Evolutionary conservation across 2,329 filamentous ascomycete genomes (phyloP).

Genomic region (Neonectria sp.): DNA sequence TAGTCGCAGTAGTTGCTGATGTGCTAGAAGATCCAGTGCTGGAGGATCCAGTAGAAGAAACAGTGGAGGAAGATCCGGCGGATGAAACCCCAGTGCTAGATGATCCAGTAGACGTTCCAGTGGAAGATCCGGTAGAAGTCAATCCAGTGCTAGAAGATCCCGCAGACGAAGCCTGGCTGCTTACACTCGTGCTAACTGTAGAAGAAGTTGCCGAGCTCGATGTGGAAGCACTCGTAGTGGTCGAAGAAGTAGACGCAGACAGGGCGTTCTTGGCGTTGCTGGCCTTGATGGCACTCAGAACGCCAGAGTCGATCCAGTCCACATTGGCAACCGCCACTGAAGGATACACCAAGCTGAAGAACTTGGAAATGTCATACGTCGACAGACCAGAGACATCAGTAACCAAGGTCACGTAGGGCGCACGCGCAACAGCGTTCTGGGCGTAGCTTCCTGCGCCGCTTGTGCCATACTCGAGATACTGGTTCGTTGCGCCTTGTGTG

Average conservation of each 20-base stretch:
- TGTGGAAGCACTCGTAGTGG: conserved; percentile 5
- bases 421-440: conserved; percentile 52
- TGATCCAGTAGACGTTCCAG: neutral
- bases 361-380: conserved; percentile 35
- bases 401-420: conserved; percentile 53
- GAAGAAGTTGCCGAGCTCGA: conserved; percentile 2
- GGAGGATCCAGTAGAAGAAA: neutral
- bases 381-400: conserved; percentile 51
- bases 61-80: neutral
- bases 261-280: conserved; percentile 38
- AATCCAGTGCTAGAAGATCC: neutral
- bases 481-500: conserved; percentile 51
- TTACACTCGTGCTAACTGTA: neutral
- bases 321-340: conserved; percentile 29
- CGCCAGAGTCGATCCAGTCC: conserved; percentile 41
- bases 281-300: conserved; percentile 36
- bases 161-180: neutral
- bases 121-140: neutral
- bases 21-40: neutral
- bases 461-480: conserved; percentile 60
- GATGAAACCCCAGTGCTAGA: neutral
- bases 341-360: conserved; percentile 33
- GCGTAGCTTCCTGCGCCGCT: conserved; percentile 58
- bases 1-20: neutral
- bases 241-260: neutral